Conservation (phyloP, 371 early-diverging fungal genomes). For the Mortierella sp. region DNA sequence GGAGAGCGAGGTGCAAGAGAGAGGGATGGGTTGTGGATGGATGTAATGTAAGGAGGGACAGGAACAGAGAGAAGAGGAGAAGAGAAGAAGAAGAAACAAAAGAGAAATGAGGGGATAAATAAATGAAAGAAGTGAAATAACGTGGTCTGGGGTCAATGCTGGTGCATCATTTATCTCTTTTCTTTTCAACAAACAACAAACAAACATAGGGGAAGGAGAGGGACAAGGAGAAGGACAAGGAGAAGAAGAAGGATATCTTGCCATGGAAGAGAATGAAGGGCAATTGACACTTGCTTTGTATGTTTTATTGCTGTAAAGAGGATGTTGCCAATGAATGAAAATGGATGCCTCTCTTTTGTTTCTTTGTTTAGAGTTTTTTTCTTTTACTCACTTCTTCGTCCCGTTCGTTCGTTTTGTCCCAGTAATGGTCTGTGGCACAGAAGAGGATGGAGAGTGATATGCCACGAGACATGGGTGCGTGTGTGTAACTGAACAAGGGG, state of each 20-base stretch:
- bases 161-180: background rate
- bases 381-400: too few relatives aligned
- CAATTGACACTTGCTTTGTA: too few relatives aligned
- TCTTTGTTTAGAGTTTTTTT: background rate
- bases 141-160: constrained; percentile 9
- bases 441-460: too few relatives aligned
- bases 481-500: too few relatives aligned
- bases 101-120: background rate
- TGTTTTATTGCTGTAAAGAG: background rate
- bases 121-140: background rate
- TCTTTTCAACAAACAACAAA: too few relatives aligned
- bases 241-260: background rate
- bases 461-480: too few relatives aligned
- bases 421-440: too few relatives aligned
- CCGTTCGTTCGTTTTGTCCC: too few relatives aligned
- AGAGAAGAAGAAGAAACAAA: background rate
- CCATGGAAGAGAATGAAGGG: too few relatives aligned
- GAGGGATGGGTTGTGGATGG: constrained; percentile 6
- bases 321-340: background rate
- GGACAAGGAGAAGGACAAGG: background rate
- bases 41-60: background rate
- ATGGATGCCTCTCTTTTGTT: too few relatives aligned
- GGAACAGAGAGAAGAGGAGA: background rate
- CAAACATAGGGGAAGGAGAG: background rate
- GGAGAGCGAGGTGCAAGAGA: background rate